Base-by-base conservation (phyloP, 257 asterid genomes). In the Plectranthus barbatus region DNA sequence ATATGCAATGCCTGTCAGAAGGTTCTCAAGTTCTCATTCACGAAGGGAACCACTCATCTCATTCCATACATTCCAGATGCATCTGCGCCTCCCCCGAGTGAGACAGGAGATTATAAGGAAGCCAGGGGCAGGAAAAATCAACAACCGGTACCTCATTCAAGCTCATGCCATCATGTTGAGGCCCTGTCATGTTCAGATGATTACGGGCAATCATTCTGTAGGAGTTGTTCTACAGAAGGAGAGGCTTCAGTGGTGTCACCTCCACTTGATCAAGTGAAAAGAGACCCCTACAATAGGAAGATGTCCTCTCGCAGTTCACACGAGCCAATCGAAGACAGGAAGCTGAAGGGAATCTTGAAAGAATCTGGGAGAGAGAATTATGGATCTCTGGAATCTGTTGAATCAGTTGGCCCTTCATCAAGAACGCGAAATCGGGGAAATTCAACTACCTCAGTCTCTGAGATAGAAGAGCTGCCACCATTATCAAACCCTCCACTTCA, bases 1-100 rank as follows among this genome's bases (percentile, higher is more conserved):
- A 81, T 62, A 76, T 92, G 99, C 84, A 70, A 71, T 33, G 74
- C 88, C 20, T 92, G 99, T 71, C 19, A 45, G 48, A 77, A 73
- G 61, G 68, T 86, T 52, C 69, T 86, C 74, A 89, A 74, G 63
- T 85, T 89, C 31, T 81, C 96, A 0, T 79, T 86, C 41, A 61
- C 24, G 10, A 62, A 78, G 17, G 70, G 85, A 62, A 76, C 65
- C n/a, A 83, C 29, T 23, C 29, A 65, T 62, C 59, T 92, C 41
- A 80, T 81, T 42, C 98, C 93, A 14, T 76, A 61, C 37, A 12
- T 71, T 66, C 54, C 76, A 1, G 83, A 74, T 50, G 52, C 77
- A 21, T 13, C 71, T 45, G 81, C 83, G 5, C 87, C 90, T 72
- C 95, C 87, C 6, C 91, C 88, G 21, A 84, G 91, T 46, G 81